Conservation (phyloP, 2,329 filamentous ascomycete species). For the Purpureocillium lavendulum region DNA sequence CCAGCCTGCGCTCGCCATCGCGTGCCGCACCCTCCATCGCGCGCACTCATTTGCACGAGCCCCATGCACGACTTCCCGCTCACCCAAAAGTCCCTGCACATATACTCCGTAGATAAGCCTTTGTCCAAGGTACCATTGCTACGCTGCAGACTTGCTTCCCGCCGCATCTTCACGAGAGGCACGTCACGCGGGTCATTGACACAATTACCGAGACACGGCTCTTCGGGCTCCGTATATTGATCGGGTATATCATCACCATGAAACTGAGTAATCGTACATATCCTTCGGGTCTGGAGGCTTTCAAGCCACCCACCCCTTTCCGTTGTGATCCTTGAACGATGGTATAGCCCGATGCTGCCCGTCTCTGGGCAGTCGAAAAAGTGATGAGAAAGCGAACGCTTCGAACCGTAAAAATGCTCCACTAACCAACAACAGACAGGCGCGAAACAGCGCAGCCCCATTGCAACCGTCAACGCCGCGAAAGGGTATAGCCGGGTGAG, state of each 20-base stretch:
- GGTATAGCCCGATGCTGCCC: not conserved
- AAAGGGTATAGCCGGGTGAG: slow-evolving; percentile 19
- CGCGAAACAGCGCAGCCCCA: slow-evolving; percentile 9
- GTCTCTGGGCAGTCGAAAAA: slow-evolving; percentile 2
- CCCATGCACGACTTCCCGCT: too few species aligned
- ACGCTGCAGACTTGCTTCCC: too few species aligned
- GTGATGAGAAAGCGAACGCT: slow-evolving; percentile 11
- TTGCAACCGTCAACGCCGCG: slow-evolving; percentile 10
- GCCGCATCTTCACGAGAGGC: too few species aligned
- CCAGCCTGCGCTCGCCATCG: too few species aligned
- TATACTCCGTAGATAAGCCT: too few species aligned
- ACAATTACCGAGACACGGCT: too few species aligned
- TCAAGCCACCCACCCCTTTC: slow-evolving; percentile 3
- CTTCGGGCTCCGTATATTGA: not conserved
- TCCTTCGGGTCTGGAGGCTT: not conserved
- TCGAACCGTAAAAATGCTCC: slow-evolving; percentile 10
- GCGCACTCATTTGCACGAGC: too few species aligned
- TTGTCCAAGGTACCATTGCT: too few species aligned
- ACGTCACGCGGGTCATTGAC: too few species aligned
- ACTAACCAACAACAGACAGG: slow-evolving; percentile 4
- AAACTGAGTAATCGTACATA: slow-evolving; percentile 10
- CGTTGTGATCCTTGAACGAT: not conserved
- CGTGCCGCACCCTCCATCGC: too few species aligned
- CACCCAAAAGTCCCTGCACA: too few species aligned
- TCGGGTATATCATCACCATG: slow-evolving; percentile 11